Evolutionary conservation across 2,329 filamentous ascomycete species (phyloP), one percentile per base, ranked within the genome.

Genomic region (Colletotrichum acutatum): DNA sequence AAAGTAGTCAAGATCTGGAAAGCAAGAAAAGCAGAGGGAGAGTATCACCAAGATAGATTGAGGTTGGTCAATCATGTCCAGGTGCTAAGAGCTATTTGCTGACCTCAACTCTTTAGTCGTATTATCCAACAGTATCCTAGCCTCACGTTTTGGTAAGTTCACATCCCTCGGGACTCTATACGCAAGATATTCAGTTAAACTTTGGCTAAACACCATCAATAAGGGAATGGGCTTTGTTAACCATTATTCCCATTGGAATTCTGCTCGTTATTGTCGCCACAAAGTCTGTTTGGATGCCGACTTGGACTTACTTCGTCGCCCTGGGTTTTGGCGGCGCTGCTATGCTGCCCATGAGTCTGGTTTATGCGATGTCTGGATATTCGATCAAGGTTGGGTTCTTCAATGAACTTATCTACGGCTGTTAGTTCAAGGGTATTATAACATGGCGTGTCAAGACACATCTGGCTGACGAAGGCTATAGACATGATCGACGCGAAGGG

Each of bases 281-380:
- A 3, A 86, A 86, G 2, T 81, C 87, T 14, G 82, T 91, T 14
- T 91, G 87, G 76, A 89, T 91, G 66, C 89, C 89, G 0, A 83
- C 88, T 37, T 91, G 87, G 87, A 90, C 90, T 0, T 88, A 89
- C 65, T 86, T 92, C 69, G 85, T 91, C 2, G 90, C 86, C 1
- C 80, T 91, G 16, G 81, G 82, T 2, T 90, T 86, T 0, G 89
- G 89, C 0, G 89, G 86, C 0, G 72, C 89, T 14, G 83, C 90
- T 19, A 88, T 91, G 54, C 77, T 90, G 1, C 90, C 90, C 0
- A 84, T 91, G 26, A 86, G 87, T n/a, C 90, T 88, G 84, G 82
- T 91, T 0, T 91, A 91, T 66, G 88, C 89, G 1, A 83, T 91
- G 54, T 90, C 89, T 7, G 90, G 90, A 75, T 86, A 83, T 61